phyloP scores from a whole-genome alignment of 2,329 filamentous ascomycete genomes.

The Huntiella decipiens region DNA sequence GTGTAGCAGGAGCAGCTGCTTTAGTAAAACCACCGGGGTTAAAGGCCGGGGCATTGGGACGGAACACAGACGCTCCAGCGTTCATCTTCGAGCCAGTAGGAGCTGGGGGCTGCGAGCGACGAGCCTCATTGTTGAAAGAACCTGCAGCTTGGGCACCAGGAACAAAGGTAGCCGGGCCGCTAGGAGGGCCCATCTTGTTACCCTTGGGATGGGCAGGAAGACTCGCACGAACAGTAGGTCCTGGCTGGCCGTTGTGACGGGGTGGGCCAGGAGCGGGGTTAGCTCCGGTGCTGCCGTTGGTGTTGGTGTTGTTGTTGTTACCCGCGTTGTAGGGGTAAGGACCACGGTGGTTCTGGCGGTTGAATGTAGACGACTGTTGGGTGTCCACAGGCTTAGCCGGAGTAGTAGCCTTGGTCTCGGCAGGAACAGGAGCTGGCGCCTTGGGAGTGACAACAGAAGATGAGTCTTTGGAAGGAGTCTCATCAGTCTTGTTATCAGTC shows the following conservation, averaged over 20 bases:
- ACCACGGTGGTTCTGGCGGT: not conserved
- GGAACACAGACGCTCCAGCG: constrained; percentile 41
- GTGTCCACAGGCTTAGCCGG: constrained; percentile 19
- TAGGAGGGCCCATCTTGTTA: not conserved
- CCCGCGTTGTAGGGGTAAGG: constrained; percentile 17
- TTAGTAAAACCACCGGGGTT: constrained; percentile 37
- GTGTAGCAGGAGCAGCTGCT: constrained; percentile 2
- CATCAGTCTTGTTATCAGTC: constrained; percentile 20
- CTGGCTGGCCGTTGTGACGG: constrained; percentile 3
- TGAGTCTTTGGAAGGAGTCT: constrained; percentile 23
- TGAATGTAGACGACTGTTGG: not conserved
- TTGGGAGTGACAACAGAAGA: constrained; percentile 15
- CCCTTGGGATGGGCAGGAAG: not conserved
- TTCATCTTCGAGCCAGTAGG: constrained; percentile 38
- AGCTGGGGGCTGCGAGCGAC: constrained; percentile 24
- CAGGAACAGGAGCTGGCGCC: constrained; percentile 17
- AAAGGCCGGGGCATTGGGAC: constrained; percentile 32
- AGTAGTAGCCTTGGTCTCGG: constrained; percentile 1
- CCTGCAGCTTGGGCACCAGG: constrained; percentile 38
- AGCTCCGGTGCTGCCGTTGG: constrained; percentile 1
- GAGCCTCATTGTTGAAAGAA: constrained; percentile 31
- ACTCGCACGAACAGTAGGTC: constrained; percentile 1
- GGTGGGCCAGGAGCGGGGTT: not conserved
- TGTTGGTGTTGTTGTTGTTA: not conserved
- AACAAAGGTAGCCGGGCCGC: constrained; percentile 44